Evolutionary conservation across 2,329 filamentous ascomycete genomes (phyloP), one percentile per base, ranked within the genome.

Genomic region (Apiospora kogelbergensis): DNA sequence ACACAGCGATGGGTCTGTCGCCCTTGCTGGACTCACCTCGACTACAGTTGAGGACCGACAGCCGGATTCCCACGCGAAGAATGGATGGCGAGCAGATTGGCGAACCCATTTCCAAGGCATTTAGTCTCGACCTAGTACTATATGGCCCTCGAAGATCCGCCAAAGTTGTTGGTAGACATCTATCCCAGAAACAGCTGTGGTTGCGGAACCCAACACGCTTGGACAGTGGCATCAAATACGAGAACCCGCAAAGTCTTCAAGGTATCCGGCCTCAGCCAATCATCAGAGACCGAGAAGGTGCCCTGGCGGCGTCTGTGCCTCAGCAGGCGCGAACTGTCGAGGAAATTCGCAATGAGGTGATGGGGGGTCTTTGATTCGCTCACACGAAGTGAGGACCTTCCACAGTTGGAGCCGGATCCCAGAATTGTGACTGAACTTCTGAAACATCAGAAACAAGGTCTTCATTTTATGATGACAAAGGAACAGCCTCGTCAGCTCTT

Each of bases 361-460:
- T 93, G 78, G 90, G 89, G 89, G 53, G 93, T 98, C 77, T 97
- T 99, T 75, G 94, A 98, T 81, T 91, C 91, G 9, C 88, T 98
- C 46, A 88, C 90, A 33, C 90, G 90, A 74, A 90, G 87, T 11
- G 92, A 97, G 68, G 89, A 93, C 70, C 82, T 98, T 7, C 92
- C 92, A 0, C 87, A 91, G 72, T 89, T 91, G 82, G 90, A 95
- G 4, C 87, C 93, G 0, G 85, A 89, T 67, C 72, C 81, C 2
- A 80, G 83, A 7, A 86, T 96, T 67, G 85, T 86, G 68, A 94
- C 91, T 0, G 84, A 88, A 37, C 82, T 98, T 22, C 88, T 98
- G 53, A 86, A 87, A 69, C 95, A 98, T 80, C 95, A 98, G 79
- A 96, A 93, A 78, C 94, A 98, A 80, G 95, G 92, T 0, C 85